A percentile compares a stretch with the other conserved stretches of the same genome.
These are phyloP conservation scores for Dimocarpus longan DNA, from an alignment of 345 rosid species.

Conservation along the genomic window DNA sequence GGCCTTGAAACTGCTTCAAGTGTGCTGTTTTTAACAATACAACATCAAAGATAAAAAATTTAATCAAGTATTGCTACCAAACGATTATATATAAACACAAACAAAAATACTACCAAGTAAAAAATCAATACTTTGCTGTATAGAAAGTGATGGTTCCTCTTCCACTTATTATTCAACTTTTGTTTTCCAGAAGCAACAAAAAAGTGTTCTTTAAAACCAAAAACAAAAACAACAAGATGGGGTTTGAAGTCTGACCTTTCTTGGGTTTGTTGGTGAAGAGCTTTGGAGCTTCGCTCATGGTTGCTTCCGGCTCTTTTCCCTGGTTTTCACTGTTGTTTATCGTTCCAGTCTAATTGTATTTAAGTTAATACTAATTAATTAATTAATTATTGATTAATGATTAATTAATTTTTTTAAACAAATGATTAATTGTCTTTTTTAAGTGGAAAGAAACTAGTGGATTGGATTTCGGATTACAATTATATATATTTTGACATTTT, in stretches of 20 bases:
- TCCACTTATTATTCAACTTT: not conserved
- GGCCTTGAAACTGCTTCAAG: slow-evolving; percentile 49
- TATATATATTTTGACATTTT: too few species aligned
- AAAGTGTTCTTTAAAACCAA: not conserved
- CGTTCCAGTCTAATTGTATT: not conserved
- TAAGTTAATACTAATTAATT: too few species aligned
- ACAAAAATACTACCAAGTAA: not conserved
- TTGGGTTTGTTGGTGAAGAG: slow-evolving; percentile 74
- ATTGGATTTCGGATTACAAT: too few species aligned
- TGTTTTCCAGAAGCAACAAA: not conserved
- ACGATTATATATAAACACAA: not conserved
- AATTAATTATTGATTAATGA: too few species aligned
- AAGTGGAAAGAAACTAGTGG: too few species aligned
- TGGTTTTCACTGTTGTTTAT: not conserved
- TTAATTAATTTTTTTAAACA: too few species aligned
- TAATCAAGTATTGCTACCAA: slow-evolving; percentile 16
- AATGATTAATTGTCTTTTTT: too few species aligned
- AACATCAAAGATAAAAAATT: slow-evolving; percentile 16
- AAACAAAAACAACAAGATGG: slow-evolving; percentile 9
- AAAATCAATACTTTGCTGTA: slow-evolving; percentile 27
- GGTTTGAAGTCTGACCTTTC: slow-evolving; percentile 39
- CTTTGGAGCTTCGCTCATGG: slow-evolving; percentile 68
- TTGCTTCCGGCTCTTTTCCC: not conserved
- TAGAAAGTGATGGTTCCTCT: slow-evolving; percentile 18
- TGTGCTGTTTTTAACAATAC: slow-evolving; percentile 44